Conservation (phyloP, 176 grass and related monocot species). For the Cocos nucifera region DNA sequence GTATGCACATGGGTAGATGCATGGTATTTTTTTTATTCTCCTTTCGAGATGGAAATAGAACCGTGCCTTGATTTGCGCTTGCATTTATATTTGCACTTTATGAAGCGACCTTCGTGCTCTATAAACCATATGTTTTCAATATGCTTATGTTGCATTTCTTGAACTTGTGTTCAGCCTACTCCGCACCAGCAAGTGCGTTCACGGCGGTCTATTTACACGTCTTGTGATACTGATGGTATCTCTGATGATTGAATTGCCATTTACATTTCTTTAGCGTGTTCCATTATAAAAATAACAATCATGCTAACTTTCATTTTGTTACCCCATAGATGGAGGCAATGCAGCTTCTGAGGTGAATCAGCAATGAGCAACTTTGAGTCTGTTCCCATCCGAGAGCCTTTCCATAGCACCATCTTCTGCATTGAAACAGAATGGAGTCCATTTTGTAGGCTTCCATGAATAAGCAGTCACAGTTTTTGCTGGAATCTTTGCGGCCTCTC, state of each 20-base stretch:
- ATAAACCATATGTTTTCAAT: too few species aligned
- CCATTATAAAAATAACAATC: too few species aligned
- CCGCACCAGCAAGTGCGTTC: constrained; percentile 67
- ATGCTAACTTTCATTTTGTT: too few species aligned
- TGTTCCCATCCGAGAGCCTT: not conserved
- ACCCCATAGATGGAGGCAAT: constrained; percentile 45
- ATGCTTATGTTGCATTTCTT: too few species aligned
- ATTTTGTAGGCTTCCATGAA: constrained; percentile 12
- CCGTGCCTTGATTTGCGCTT: too few species aligned
- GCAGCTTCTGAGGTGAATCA: constrained; percentile 52
- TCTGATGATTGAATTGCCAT: not conserved
- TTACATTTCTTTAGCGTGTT: too few species aligned
- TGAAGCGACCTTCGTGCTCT: too few species aligned
- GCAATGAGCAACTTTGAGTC: constrained; percentile 27
- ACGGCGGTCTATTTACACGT: constrained; percentile 54
- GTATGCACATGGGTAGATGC: too few species aligned
- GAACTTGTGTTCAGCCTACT: constrained; percentile 43
- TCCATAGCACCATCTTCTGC: not conserved
- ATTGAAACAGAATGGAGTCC: not conserved
- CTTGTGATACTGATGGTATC: constrained; percentile 65
- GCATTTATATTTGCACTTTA: too few species aligned
- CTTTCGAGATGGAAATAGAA: too few species aligned
- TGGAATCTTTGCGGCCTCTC: too few species aligned
- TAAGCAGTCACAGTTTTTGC: not conserved
- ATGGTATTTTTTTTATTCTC: too few species aligned